Evolutionary conservation across 2,329 filamentous ascomycete species (phyloP).

Genomic region (Claviceps humidiphila): DNA sequence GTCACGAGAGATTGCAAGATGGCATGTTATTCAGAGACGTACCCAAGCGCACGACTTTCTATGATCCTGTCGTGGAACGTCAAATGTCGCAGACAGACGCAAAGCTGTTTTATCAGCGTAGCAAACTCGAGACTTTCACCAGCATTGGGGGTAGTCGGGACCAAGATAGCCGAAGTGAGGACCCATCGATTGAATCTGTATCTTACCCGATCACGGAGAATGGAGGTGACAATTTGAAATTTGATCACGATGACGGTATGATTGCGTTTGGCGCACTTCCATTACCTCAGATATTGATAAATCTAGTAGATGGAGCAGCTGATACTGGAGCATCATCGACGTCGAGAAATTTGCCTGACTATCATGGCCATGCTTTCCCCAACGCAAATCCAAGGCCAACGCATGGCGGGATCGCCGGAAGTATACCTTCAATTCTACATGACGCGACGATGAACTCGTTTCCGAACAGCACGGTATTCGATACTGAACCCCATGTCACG

Average conservation of each 20-base stretch:
- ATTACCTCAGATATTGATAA: conserved; percentile 1
- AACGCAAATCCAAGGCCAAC: conserved; percentile 23
- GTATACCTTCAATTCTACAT: conserved; percentile 34
- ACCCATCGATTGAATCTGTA: conserved; percentile 28
- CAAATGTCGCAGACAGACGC: conserved; percentile 89
- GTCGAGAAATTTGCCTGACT: background rate
- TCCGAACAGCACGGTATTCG: conserved; percentile 53
- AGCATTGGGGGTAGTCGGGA: conserved; percentile 19
- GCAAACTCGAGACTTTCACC: conserved; percentile 48
- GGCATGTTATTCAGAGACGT: conserved; percentile 49
- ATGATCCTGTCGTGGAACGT: conserved; percentile 86
- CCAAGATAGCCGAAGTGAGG: conserved; percentile 31
- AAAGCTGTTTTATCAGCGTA: conserved; percentile 89
- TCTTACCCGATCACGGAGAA: conserved; percentile 23
- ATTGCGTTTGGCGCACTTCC: background rate
- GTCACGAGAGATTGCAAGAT: conserved; percentile 27
- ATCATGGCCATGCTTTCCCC: background rate
- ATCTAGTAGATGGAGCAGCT: conserved; percentile 7
- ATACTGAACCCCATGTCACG: conserved; percentile 67
- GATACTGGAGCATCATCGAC: conserved; percentile 1
- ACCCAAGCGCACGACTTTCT: conserved; percentile 68
- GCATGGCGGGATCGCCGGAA: conserved; percentile 13
- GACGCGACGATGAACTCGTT: conserved; percentile 33
- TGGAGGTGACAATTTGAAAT: conserved; percentile 21
- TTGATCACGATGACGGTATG: conserved; percentile 17